Conservation (phyloP, 2,329 filamentous ascomycete species). For the Mariannaea elegans region DNA sequence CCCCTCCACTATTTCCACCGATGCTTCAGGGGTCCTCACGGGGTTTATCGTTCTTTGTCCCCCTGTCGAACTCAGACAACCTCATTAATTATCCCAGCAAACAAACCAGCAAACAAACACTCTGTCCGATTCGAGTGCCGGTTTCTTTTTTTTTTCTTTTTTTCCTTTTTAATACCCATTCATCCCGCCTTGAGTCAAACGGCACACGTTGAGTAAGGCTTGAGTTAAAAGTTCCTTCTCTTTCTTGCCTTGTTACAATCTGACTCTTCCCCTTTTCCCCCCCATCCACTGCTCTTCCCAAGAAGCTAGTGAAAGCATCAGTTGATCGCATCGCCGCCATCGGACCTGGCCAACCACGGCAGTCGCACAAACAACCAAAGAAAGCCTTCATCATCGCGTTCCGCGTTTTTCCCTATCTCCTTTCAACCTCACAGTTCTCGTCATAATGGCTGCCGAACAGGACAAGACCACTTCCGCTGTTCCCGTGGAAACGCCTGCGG, state of each 20-base stretch:
- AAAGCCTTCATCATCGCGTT: slow-evolving; percentile 1
- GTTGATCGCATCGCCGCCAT: slow-evolving; percentile 3
- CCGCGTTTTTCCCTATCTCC: not conserved
- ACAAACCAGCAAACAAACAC: slow-evolving; percentile 9
- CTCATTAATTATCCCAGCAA: too few relatives aligned
- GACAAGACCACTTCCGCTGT: slow-evolving; percentile 30
- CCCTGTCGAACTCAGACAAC: not conserved
- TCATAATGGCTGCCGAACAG: slow-evolving; percentile 44
- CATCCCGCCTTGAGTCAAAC: slow-evolving; percentile 11
- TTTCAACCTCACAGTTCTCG: not conserved
- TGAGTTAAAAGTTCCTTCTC: not conserved
- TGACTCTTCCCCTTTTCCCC: not conserved
- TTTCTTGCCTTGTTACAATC: not conserved
- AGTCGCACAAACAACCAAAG: not conserved
- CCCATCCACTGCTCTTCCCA: not conserved
- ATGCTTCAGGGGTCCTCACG: too few relatives aligned
- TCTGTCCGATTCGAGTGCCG: not conserved
- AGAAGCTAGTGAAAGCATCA: too few relatives aligned
- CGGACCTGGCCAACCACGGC: not conserved
- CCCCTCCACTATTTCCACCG: too few relatives aligned
- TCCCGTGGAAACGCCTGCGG: slow-evolving; percentile 16
- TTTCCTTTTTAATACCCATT: slow-evolving; percentile 4
- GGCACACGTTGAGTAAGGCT: slow-evolving; percentile 1
- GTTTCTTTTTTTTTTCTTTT: not conserved
- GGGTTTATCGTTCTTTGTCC: not conserved